phyloP scores from a whole-genome alignment of 1,284 basidiomycete species.

The Anthracocystis panici-leucophaei region DNA sequence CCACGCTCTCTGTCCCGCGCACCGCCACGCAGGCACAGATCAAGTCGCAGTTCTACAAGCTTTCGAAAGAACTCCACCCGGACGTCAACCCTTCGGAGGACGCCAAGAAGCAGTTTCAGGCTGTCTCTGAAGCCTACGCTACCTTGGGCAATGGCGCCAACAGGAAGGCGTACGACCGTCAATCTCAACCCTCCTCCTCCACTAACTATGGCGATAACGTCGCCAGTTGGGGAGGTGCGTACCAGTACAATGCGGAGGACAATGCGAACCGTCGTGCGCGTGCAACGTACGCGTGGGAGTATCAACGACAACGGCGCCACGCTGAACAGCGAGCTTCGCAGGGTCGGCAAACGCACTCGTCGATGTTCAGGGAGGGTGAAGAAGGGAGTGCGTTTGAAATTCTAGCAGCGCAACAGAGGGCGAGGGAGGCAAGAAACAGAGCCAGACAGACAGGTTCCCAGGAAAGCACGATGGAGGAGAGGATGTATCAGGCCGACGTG shows the following conservation, averaged over 20 bases:
- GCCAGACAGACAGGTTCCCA: slow-evolving; percentile 17
- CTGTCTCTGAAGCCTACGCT: slow-evolving; percentile 66
- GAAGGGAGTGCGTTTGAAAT: slow-evolving; percentile 35
- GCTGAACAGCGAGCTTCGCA: not conserved
- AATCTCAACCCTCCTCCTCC: not conserved
- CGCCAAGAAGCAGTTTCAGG: slow-evolving; percentile 65
- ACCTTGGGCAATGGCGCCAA: slow-evolving; percentile 49
- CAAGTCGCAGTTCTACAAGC: slow-evolving; percentile 68
- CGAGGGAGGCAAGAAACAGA: slow-evolving; percentile 38
- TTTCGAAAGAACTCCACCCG: slow-evolving; percentile 67
- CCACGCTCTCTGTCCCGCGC: slow-evolving; percentile 46
- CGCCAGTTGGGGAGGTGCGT: slow-evolving; percentile 20
- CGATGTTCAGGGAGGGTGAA: slow-evolving; percentile 11
- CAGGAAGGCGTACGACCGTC: slow-evolving; percentile 26
- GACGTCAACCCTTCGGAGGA: slow-evolving; percentile 64
- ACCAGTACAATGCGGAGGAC: slow-evolving; percentile 43
- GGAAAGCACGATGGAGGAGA: slow-evolving; percentile 19
- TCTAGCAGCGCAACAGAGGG: slow-evolving; percentile 33
- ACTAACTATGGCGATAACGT: slow-evolving; percentile 39
- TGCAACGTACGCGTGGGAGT: slow-evolving; percentile 67
- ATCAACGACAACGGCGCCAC: slow-evolving; percentile 48
- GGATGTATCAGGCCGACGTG: slow-evolving; percentile 42
- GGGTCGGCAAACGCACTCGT: slow-evolving; percentile 22
- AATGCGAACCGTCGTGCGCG: slow-evolving; percentile 56
- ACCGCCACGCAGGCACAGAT: slow-evolving; percentile 63